A percentile compares a stretch with the other conserved stretches of the same genome.
Conservation (phyloP, 2,329 filamentous ascomycete genomes). For the Immersiporthe knoxdaviesiana region DNA sequence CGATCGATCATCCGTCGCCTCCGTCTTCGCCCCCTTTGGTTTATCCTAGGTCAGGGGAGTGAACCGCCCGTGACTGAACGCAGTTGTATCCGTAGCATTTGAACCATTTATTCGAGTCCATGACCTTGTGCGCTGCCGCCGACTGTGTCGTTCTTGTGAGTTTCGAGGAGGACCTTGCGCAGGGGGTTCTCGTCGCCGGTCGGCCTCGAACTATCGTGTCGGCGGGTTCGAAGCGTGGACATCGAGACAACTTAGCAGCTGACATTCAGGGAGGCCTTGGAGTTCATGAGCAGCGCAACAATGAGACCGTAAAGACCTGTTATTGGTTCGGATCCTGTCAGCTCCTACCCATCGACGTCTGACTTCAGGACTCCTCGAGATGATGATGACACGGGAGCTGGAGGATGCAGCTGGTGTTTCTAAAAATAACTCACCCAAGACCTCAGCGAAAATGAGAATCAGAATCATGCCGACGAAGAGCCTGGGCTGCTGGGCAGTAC, state of each 20-base stretch:
- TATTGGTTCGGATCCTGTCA: slow-evolving; percentile 29
- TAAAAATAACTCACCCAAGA: slow-evolving; percentile 70
- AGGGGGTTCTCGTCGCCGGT: slow-evolving; percentile 10
- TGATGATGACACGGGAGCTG: not conserved
- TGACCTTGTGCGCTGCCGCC: slow-evolving; percentile 35
- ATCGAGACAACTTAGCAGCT: slow-evolving; percentile 55
- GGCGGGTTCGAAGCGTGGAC: slow-evolving; percentile 22
- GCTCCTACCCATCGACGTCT: not conserved
- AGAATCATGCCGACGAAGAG: slow-evolving; percentile 98
- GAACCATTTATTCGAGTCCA: slow-evolving; percentile 9
- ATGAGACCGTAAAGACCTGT: slow-evolving; percentile 98
- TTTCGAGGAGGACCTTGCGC: slow-evolving; percentile 22
- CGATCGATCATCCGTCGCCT: slow-evolving; percentile 31
- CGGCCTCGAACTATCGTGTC: slow-evolving; percentile 28
- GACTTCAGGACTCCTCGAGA: not conserved
- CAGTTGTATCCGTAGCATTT: slow-evolving; percentile 14
- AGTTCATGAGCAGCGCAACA: slow-evolving; percentile 99
- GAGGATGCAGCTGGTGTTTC: not conserved
- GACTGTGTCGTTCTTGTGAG: slow-evolving; percentile 33
- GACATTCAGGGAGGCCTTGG: slow-evolving; percentile 72
- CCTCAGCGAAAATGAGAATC: slow-evolving; percentile 99
- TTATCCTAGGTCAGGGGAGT: slow-evolving; percentile 9
- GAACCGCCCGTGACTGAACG: slow-evolving; percentile 22
- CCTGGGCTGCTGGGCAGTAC: slow-evolving; percentile 80
- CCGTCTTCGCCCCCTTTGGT: slow-evolving; percentile 26